These are phyloP conservation scores for Castanea mollissima DNA, from an alignment of 306 rosid genomes.

Conservation along the genomic window DNA sequence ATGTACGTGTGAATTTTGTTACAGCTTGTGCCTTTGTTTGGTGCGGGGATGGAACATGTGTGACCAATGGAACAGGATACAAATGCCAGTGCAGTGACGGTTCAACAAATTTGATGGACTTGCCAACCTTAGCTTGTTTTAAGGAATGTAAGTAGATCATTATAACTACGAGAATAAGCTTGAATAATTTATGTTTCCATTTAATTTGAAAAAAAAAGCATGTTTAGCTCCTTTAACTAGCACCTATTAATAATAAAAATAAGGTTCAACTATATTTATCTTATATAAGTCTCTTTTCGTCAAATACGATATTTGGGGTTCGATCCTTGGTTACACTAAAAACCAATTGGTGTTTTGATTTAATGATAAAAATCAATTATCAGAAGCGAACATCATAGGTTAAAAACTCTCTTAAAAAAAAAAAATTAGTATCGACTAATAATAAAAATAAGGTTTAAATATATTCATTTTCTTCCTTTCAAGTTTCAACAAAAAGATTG, in stretches of 20 bases:
- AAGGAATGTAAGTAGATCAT: constrained; percentile 37
- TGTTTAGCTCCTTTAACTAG: too few relatives aligned
- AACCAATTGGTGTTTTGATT: too few relatives aligned
- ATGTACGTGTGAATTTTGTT: neutral
- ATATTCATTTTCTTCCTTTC: neutral
- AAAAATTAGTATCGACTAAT: neutral
- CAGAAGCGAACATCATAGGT: too few relatives aligned
- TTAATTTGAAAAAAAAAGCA: too few relatives aligned
- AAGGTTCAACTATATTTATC: too few relatives aligned
- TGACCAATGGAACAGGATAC: constrained; percentile 26
- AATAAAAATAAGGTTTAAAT: neutral
- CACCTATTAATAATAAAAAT: too few relatives aligned
- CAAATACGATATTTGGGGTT: too few relatives aligned
- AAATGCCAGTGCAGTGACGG: constrained; percentile 38
- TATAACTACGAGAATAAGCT: neutral
- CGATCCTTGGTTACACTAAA: too few relatives aligned
- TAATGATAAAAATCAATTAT: too few relatives aligned
- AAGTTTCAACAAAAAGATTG: neutral
- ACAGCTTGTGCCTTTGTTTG: constrained; percentile 34
- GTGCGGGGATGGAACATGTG: constrained; percentile 44
- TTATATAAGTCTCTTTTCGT: too few relatives aligned
- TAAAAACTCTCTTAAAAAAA: too few relatives aligned
- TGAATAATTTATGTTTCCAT: neutral
- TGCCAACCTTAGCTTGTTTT: constrained; percentile 21
- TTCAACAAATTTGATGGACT: constrained; percentile 20